A percentile compares a stretch with the other conserved stretches of the same genome.
Evolutionary conservation across 768 basidiomycete genomes (phyloP).

Genomic region (Agaricus subrufescens): DNA sequence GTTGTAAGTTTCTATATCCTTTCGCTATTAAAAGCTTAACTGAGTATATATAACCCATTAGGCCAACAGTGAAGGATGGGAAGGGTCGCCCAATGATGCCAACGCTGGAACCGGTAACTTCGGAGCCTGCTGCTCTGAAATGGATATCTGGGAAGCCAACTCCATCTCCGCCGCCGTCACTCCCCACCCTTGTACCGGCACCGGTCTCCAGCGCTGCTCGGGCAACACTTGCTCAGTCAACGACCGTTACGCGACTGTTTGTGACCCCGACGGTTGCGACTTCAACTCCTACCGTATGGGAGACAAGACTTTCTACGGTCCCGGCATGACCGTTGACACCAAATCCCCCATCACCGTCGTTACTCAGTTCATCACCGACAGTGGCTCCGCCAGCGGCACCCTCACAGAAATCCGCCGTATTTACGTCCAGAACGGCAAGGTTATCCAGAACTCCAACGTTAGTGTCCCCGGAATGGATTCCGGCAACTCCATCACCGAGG

Average conservation of each 20-base stretch:
- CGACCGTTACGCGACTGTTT: conserved; percentile 22
- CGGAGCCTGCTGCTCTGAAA: conserved; percentile 39
- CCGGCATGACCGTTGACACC: conserved; percentile 25
- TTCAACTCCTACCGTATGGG: conserved; percentile 50
- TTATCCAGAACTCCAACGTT: conserved; percentile 30
- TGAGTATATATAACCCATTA: background rate
- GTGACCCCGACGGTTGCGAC: conserved; percentile 42
- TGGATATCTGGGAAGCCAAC: conserved; percentile 47
- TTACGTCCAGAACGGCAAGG: conserved; percentile 30
- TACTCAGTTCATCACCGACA: conserved; percentile 40
- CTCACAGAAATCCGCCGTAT: conserved; percentile 11
- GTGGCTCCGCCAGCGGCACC: conserved; percentile 30
- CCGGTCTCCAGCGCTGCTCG: conserved; percentile 28
- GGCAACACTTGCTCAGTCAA: conserved; percentile 25
- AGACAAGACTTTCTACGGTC: conserved; percentile 31
- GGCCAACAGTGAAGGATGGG: conserved; percentile 11
- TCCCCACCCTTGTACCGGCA: conserved; percentile 30
- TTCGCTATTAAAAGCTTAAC: background rate
- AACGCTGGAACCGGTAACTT: conserved; percentile 34
- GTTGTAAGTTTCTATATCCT: conserved; percentile 1
- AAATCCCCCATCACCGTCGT: conserved; percentile 12
- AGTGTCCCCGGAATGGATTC: conserved; percentile 26
- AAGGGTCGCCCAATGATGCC: conserved; percentile 7
- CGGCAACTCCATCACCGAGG: conserved; percentile 32
- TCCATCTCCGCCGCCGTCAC: conserved; percentile 33